Conservation (phyloP, 257 asterid genomes). For the Solanum pimpinellifolium region DNA sequence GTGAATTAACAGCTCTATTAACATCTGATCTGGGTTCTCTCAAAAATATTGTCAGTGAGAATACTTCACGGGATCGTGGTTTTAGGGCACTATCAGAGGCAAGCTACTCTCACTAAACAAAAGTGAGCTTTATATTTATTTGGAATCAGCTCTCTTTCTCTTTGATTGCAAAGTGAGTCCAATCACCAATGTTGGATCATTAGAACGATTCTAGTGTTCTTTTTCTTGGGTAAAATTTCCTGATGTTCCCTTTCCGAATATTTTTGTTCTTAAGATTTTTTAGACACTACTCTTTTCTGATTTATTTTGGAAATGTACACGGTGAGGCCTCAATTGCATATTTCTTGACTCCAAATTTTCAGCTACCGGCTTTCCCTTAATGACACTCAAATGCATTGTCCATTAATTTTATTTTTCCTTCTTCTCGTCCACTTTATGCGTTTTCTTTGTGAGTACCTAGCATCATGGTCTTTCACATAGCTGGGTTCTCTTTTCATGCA, state of each 20-base stretch:
- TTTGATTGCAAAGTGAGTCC: neutral
- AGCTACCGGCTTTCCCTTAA: neutral
- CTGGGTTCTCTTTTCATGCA: constrained; percentile 25
- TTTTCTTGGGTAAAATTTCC: neutral
- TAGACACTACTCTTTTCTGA: neutral
- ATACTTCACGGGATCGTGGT: constrained; percentile 96
- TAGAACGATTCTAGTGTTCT: neutral
- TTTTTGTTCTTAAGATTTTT: neutral
- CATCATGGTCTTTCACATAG: constrained; percentile 2
- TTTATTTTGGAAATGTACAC: neutral
- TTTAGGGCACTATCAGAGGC: constrained; percentile 98
- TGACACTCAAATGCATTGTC: neutral
- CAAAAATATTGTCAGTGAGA: constrained; percentile 79
- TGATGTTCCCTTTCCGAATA: neutral
- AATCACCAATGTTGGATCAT: neutral
- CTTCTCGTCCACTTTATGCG: neutral
- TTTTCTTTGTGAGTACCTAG: constrained; percentile 3
- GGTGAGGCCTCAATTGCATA: neutral
- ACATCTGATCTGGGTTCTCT: constrained; percentile 92
- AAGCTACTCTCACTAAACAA: constrained; percentile 66
- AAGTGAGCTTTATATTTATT: constrained; percentile 53
- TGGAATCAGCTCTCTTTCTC: constrained; percentile 5
- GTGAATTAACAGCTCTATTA: constrained; percentile 79
- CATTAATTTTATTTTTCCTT: neutral
- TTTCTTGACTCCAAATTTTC: neutral